Base-by-base conservation (phyloP, 306 rosid species). In the Argentina anserina region DNA sequence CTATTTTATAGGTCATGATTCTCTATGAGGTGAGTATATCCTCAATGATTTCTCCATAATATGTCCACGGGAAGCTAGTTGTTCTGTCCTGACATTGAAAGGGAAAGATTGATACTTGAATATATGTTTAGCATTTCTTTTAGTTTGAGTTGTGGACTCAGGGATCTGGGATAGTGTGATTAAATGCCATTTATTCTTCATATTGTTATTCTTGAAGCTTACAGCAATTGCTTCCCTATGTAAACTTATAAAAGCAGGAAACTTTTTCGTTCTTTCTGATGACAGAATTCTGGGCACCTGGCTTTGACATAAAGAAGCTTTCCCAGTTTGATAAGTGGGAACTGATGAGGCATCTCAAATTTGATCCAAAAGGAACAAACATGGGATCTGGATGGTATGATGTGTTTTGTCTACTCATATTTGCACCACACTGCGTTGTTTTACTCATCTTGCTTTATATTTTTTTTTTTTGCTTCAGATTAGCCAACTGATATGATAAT, bases 351-450 rank as follows among this genome's bases (percentile, higher is more conserved):
- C 39, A 64, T 47, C 59, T 40, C 74, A 56, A 46, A 49, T 63
- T 65, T 29, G 50, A 15, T 66, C 53, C 53, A 7, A 17, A 7
- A 60, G 67, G 28, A 75, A 52, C 52, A 34, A 23, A 68, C 36
- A 28, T 36, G 26, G 55, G 64, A 75, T 72, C 49, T 39, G 62
- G 75, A 73, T 41, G 68, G 83, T 78, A 72, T 80, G 79, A 65
- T 78, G 29, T 40, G 49, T 15, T 77, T 45, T 71, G 49, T 66
- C 77, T 55, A 46, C 70, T 67, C 46, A 42, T 68, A 42, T 67
- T 33, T 41, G 55, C 75, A 71, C 52, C 52, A 25, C 36, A 55
- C 66, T 71, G 52, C 67, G 52, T 53, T 58, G 46, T 72, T 41
- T 17, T 65, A 53, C 65, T 55, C 15, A 10, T 49, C 25, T 34